A percentile compares a stretch with the other conserved stretches of the same genome.
Conservation (phyloP, 2,329 filamentous ascomycete genomes). For the Penicillium decumbens region DNA sequence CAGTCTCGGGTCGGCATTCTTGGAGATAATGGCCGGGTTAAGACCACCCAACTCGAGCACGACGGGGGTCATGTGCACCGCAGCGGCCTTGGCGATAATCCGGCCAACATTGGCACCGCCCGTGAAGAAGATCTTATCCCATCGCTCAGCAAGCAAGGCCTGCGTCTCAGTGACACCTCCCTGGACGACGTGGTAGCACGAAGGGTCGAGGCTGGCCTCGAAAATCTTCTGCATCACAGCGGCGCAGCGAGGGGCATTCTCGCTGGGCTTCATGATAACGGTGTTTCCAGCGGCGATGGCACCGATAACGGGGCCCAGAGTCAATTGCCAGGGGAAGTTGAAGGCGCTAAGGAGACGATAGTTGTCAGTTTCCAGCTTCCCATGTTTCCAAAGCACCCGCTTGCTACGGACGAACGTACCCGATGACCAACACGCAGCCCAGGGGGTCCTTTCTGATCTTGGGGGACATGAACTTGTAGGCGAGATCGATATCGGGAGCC, state of each 20-base stretch:
- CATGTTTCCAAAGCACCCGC: not conserved
- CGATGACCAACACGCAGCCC: slow-evolving; percentile 77
- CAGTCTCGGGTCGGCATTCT: slow-evolving; percentile 70
- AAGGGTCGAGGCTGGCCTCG: slow-evolving; percentile 68
- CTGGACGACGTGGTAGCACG: slow-evolving; percentile 72
- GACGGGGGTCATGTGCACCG: slow-evolving; percentile 80
- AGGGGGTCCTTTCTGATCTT: slow-evolving; percentile 82
- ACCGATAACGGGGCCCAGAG: slow-evolving; percentile 72
- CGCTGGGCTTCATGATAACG: slow-evolving; percentile 83
- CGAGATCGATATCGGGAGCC: slow-evolving; percentile 63
- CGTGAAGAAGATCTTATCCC: slow-evolving; percentile 98
- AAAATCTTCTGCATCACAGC: slow-evolving; percentile 76
- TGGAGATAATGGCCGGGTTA: slow-evolving; percentile 89
- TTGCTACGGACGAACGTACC: slow-evolving; percentile 43
- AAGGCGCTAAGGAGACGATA: slow-evolving; percentile 55
- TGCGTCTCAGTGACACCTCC: slow-evolving; percentile 76
- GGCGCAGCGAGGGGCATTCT: slow-evolving; percentile 70
- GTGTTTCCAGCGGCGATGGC: slow-evolving; percentile 92
- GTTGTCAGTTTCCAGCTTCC: not conserved
- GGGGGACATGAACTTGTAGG: slow-evolving; percentile 65
- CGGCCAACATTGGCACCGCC: slow-evolving; percentile 73
- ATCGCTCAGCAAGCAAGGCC: slow-evolving; percentile 77
- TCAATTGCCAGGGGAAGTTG: slow-evolving; percentile 87
- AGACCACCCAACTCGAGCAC: slow-evolving; percentile 83
- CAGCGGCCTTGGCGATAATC: slow-evolving; percentile 85